phyloP scores from a whole-genome alignment of 306 rosid genomes.

The Quillaja saponaria region DNA sequence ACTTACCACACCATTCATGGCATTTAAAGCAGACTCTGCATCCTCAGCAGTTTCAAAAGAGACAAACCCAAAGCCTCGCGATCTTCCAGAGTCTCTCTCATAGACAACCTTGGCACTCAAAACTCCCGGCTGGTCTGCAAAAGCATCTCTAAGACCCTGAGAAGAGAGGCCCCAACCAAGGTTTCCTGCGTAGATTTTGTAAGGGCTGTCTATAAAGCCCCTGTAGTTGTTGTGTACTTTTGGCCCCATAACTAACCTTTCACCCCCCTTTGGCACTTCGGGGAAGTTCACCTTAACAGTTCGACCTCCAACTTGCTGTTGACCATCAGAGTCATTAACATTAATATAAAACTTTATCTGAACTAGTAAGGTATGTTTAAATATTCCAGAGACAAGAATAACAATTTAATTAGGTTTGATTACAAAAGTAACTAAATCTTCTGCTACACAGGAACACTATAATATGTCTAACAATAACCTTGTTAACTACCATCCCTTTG shows the following conservation, averaged over 20 bases:
- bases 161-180: constrained; percentile 85
- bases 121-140: constrained; percentile 72
- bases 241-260: constrained; percentile 73
- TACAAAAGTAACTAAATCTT: too few species aligned
- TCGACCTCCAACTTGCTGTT: constrained; percentile 86
- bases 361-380: neutral
- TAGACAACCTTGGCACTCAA: constrained; percentile 83
- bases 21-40: constrained; percentile 55
- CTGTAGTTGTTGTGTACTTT: constrained; percentile 48
- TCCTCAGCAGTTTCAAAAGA: constrained; percentile 69
- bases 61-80: constrained; percentile 86
- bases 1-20: constrained; percentile 89
- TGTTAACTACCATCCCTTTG: too few species aligned
- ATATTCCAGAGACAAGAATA: too few species aligned
- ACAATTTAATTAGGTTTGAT: too few species aligned
- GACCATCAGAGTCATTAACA: constrained; percentile 29
- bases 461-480: too few species aligned
- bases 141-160: constrained; percentile 71
- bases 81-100: constrained; percentile 73
- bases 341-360: constrained; percentile 13
- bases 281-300: constrained; percentile 82
- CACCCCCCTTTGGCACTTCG: constrained; percentile 94
- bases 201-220: constrained; percentile 78
- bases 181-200: constrained; percentile 89
- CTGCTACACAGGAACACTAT: too few species aligned